These are phyloP conservation scores for Coniochaeta pulveracea DNA, from an alignment of 2,329 filamentous ascomycete genomes.

Conservation along the genomic window DNA sequence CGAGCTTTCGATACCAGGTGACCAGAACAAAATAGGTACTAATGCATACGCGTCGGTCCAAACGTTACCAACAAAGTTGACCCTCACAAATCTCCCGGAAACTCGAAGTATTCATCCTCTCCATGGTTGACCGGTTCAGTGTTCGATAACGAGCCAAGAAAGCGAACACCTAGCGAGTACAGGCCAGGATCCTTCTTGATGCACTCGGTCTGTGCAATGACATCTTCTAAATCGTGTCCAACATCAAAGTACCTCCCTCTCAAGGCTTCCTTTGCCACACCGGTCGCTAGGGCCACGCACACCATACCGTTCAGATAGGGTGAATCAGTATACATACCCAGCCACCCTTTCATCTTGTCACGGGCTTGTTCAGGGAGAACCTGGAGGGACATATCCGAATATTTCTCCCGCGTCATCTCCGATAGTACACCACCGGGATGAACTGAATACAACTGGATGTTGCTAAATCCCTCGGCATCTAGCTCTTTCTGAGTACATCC, in stretches of 20 bases:
- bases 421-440: constrained; percentile 20
- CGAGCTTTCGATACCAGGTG: too few relatives aligned
- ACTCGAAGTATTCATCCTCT: constrained; percentile 8
- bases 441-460: constrained; percentile 18
- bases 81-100: too few relatives aligned
- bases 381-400: constrained; percentile 11
- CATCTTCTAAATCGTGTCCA: constrained; percentile 18
- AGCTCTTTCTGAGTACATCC: constrained; percentile 17
- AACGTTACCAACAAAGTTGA: too few relatives aligned
- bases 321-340: constrained; percentile 19
- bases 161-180: constrained; percentile 15
- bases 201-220: constrained; percentile 12
- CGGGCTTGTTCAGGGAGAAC: constrained; percentile 10
- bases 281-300: constrained; percentile 18
- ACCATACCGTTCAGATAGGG: constrained; percentile 20
- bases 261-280: constrained; percentile 14
- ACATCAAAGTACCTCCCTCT: constrained; percentile 18
- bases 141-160: constrained; percentile 12
- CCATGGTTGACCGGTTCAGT: constrained; percentile 4
- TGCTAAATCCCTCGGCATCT: constrained; percentile 15
- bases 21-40: too few relatives aligned
- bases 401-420: constrained; percentile 17
- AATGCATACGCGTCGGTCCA: too few relatives aligned
- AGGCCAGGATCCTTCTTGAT: constrained; percentile 12
- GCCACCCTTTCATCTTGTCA: constrained; percentile 9